These are phyloP conservation scores for Microascus cirrosus DNA, from an alignment of 2,329 filamentous ascomycete genomes.

Conservation along the genomic window DNA sequence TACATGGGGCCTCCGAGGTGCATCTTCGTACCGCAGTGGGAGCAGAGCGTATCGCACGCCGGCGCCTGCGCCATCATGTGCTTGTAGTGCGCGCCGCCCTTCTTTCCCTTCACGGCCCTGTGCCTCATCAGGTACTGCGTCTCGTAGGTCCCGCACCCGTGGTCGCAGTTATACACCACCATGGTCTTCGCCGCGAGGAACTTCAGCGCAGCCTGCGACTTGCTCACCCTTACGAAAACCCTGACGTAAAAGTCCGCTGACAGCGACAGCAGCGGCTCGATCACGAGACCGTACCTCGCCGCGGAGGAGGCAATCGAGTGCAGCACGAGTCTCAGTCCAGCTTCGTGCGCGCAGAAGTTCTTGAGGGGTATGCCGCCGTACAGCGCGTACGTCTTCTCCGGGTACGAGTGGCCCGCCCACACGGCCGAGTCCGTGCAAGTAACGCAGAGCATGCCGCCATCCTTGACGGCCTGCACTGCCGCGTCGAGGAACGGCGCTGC, in stretches of 20 bases:
- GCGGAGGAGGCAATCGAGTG: constrained; percentile 72
- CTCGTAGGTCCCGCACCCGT: constrained; percentile 84
- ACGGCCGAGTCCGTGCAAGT: constrained; percentile 95
- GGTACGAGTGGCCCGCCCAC: constrained; percentile 87
- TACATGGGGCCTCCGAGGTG: constrained; percentile 94
- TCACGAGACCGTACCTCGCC: constrained; percentile 73
- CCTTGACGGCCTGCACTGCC: constrained; percentile 70
- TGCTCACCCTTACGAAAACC: constrained; percentile 73
- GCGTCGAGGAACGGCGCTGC: constrained; percentile 88
- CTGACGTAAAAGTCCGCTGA: constrained; percentile 95
- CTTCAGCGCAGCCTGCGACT: constrained; percentile 77
- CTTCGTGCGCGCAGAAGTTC: constrained; percentile 79
- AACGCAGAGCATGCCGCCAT: constrained; percentile 82
- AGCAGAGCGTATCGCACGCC: constrained; percentile 53
- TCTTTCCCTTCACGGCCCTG: constrained; percentile 48
- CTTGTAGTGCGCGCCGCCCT: constrained; percentile 69
- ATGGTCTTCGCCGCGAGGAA: constrained; percentile 85
- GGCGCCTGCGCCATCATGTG: constrained; percentile 65
- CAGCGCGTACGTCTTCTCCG: constrained; percentile 87
- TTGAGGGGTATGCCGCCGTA: constrained; percentile 87
- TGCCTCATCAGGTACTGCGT: constrained; percentile 69
- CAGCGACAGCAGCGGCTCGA: constrained; percentile 83
- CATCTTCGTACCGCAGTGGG: constrained; percentile 76
- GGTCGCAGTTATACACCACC: constrained; percentile 83
- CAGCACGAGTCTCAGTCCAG: constrained; percentile 74